Evolutionary conservation across 768 basidiomycete species (phyloP).

Genomic region (Lepiota brunneoincarnata): DNA sequence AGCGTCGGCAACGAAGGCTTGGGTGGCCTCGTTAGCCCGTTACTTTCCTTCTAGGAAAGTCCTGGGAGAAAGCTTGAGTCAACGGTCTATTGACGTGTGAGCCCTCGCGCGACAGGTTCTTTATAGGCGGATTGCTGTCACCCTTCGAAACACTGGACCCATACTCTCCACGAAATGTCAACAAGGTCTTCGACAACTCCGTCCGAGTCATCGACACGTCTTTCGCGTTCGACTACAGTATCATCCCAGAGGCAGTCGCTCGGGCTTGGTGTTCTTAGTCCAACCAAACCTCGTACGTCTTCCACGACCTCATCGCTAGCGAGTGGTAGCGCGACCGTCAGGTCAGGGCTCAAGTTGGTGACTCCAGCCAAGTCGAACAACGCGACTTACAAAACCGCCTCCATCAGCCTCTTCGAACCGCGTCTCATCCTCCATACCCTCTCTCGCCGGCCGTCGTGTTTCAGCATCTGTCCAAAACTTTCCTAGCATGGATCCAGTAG

Average conservation of each 20-base stretch:
- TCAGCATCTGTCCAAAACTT: constrained; percentile 36
- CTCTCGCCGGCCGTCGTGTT: constrained; percentile 33
- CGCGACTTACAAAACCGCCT: constrained; percentile 48
- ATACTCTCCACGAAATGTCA: constrained; percentile 18
- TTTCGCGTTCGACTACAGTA: constrained; percentile 39
- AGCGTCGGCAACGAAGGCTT: not conserved
- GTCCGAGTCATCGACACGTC: constrained; percentile 55
- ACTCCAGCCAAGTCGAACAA: constrained; percentile 43
- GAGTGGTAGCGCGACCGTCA: constrained; percentile 52
- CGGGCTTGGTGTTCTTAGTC: constrained; percentile 27
- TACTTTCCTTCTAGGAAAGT: not conserved
- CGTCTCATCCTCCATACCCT: constrained; percentile 34
- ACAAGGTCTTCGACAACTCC: constrained; percentile 29
- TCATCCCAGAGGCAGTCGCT: constrained; percentile 36
- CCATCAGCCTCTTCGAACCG: constrained; percentile 31
- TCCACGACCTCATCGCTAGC: constrained; percentile 44
- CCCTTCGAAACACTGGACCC: not conserved
- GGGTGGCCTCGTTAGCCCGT: not conserved
- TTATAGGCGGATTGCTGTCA: not conserved
- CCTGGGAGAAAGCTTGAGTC: not conserved
- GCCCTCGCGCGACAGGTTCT: not conserved
- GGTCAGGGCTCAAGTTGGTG: constrained; percentile 26
- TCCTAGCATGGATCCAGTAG: constrained; percentile 24
- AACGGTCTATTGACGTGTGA: not conserved
- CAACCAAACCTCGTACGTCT: constrained; percentile 50